phyloP scores from a whole-genome alignment of 345 rosid species.

The Populus alba region DNA sequence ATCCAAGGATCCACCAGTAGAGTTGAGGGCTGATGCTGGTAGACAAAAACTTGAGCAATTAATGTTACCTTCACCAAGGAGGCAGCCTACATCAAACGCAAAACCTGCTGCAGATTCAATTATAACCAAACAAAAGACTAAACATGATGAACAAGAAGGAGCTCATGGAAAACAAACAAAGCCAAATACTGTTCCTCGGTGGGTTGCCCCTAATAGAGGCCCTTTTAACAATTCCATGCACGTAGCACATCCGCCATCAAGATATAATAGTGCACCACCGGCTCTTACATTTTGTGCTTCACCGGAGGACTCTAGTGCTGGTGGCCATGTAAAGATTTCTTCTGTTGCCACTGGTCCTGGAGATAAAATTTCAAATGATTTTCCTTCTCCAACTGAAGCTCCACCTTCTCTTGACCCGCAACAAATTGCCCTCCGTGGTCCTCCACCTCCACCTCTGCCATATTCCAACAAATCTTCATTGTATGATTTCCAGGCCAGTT shows the following conservation, averaged over 20 bases:
- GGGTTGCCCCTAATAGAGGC: conserved; percentile 90
- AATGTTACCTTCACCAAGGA: conserved; percentile 44
- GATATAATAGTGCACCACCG: conserved; percentile 80
- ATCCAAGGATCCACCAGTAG: conserved; percentile 30
- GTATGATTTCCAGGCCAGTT: neutral
- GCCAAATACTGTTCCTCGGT: conserved; percentile 68
- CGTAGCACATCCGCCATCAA: conserved; percentile 72
- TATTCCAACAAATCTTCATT: neutral
- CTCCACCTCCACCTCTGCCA: conserved; percentile 30
- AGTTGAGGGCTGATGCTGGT: conserved; percentile 34
- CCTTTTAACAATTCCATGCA: conserved; percentile 74
- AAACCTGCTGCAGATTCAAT: conserved; percentile 52
- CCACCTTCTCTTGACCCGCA: conserved; percentile 32
- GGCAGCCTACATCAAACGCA: conserved; percentile 39
- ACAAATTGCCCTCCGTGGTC: conserved; percentile 27
- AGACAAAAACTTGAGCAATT: conserved; percentile 53
- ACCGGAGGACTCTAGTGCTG: conserved; percentile 47
- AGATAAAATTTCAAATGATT: conserved; percentile 40
- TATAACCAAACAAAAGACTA: conserved; percentile 52
- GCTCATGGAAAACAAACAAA: conserved; percentile 61
- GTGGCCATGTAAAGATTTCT: conserved; percentile 33
- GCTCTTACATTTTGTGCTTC: conserved; percentile 47
- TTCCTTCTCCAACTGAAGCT: conserved; percentile 32
- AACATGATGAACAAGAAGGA: conserved; percentile 56
- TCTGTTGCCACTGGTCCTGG: conserved; percentile 22